Evolutionary conservation across 257 asterid genomes (phyloP).

Genomic region (Rhazya stricta): DNA sequence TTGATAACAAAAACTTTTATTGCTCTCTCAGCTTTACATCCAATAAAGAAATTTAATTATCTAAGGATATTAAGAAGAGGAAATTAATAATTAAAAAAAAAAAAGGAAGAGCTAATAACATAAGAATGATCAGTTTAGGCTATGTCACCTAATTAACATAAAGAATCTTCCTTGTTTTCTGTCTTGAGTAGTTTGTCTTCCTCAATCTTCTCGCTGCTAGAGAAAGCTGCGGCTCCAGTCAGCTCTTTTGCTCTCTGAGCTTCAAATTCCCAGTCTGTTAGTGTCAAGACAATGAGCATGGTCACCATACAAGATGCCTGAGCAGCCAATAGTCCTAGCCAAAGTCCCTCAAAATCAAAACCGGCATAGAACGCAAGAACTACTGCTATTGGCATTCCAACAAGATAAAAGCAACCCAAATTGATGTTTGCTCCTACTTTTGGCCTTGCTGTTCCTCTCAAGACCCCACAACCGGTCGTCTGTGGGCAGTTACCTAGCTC

Average conservation of each 20-base stretch:
- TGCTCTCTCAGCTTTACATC: slow-evolving; percentile 2
- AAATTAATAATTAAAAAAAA: background rate
- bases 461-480: slow-evolving; percentile 84
- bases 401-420: slow-evolving; percentile 67
- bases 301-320: slow-evolving; percentile 66
- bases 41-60: background rate
- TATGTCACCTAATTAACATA: slow-evolving; percentile 22
- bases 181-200: slow-evolving; percentile 8
- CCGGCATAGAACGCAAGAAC: slow-evolving; percentile 48
- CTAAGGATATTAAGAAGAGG: background rate
- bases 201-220: slow-evolving; percentile 12
- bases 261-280: slow-evolving; percentile 73
- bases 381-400: slow-evolving; percentile 79
- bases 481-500: slow-evolving; percentile 93
- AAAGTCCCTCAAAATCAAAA: slow-evolving; percentile 65
- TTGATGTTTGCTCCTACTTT: slow-evolving; percentile 74
- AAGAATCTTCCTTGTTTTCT: slow-evolving; percentile 23
- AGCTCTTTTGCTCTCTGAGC: slow-evolving; percentile 52
- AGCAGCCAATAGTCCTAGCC: slow-evolving; percentile 82
- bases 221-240: slow-evolving; percentile 28
- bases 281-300: slow-evolving; percentile 51
- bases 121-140: background rate
- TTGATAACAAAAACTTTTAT: background rate
- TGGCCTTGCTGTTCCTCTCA: slow-evolving; percentile 84
- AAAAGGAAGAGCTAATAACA: background rate